phyloP scores from a whole-genome alignment of 345 rosid genomes.

The Salix caprea region DNA sequence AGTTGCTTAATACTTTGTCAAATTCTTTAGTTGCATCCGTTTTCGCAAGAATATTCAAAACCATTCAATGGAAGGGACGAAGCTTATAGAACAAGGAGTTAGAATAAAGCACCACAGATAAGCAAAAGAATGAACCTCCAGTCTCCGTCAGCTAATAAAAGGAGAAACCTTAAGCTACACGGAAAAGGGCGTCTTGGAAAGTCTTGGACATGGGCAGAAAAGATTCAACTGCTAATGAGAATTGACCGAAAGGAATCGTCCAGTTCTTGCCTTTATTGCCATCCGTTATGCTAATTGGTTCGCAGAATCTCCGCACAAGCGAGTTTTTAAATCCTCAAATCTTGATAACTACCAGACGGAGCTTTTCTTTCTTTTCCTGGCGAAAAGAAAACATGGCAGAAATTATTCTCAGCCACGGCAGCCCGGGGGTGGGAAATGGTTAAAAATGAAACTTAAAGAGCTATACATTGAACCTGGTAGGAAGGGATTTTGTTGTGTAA shows the following conservation, averaged over 20 bases:
- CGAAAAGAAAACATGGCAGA: background rate
- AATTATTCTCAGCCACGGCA: background rate
- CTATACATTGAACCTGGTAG: background rate
- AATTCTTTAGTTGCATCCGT: background rate
- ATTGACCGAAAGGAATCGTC: too few species aligned
- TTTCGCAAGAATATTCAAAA: background rate
- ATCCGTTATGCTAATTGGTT: too few species aligned
- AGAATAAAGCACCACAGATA: background rate
- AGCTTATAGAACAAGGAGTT: background rate
- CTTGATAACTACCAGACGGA: too few species aligned
- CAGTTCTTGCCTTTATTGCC: too few species aligned
- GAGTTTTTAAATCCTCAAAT: too few species aligned
- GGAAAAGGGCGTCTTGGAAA: too few species aligned
- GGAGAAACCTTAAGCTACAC: constrained; percentile 1
- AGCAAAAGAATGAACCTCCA: background rate
- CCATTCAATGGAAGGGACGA: background rate
- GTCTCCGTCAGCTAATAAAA: background rate
- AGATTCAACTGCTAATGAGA: too few species aligned
- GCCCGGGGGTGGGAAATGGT: background rate
- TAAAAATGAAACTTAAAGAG: too few species aligned
- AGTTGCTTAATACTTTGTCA: background rate
- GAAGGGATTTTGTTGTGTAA: background rate
- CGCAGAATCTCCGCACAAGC: too few species aligned
- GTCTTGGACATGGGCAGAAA: too few species aligned
- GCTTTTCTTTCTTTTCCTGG: too few species aligned